Evolutionary conservation across 768 basidiomycete species (phyloP).

Genomic region (Serendipita sp.): DNA sequence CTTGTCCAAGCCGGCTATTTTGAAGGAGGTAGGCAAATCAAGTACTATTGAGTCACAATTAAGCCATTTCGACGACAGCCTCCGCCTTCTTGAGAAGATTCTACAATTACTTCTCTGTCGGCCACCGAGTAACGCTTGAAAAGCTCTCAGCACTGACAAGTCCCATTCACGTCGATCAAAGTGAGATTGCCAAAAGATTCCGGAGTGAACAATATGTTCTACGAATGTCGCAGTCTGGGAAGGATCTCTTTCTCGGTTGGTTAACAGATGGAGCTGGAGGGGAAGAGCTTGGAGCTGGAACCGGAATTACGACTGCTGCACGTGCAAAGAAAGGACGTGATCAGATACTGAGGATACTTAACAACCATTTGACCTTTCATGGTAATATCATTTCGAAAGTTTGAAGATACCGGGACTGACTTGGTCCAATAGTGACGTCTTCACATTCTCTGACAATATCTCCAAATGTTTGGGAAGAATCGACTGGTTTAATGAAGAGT

Average conservation of each 20-base stretch:
- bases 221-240: slow-evolving; percentile 80
- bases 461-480: slow-evolving; percentile 63
- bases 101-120: slow-evolving; percentile 45
- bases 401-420: slow-evolving; percentile 6
- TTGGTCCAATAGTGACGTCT: slow-evolving; percentile 42
- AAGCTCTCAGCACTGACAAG: slow-evolving; percentile 67
- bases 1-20: slow-evolving; percentile 80
- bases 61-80: slow-evolving; percentile 29
- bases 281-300: slow-evolving; percentile 63
- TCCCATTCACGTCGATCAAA: slow-evolving; percentile 69
- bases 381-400: slow-evolving; percentile 31
- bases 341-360: slow-evolving; percentile 84
- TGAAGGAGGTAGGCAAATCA: slow-evolving; percentile 54
- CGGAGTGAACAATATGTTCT: slow-evolving; percentile 82
- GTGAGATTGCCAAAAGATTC: slow-evolving; percentile 70
- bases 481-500: slow-evolving; percentile 66
- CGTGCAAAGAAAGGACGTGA: slow-evolving; percentile 73
- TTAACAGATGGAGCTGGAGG: slow-evolving; percentile 83
- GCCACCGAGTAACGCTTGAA: slow-evolving; percentile 54
- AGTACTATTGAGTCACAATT: neutral
- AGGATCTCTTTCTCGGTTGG: slow-evolving; percentile 88
- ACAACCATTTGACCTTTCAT: slow-evolving; percentile 81
- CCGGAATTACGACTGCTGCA: slow-evolving; percentile 58
- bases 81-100: slow-evolving; percentile 59
- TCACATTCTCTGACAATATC: slow-evolving; percentile 49